These are phyloP conservation scores for Ceratocystis cubensis DNA, from an alignment of 2,329 filamentous ascomycete genomes.

Conservation along the genomic window DNA sequence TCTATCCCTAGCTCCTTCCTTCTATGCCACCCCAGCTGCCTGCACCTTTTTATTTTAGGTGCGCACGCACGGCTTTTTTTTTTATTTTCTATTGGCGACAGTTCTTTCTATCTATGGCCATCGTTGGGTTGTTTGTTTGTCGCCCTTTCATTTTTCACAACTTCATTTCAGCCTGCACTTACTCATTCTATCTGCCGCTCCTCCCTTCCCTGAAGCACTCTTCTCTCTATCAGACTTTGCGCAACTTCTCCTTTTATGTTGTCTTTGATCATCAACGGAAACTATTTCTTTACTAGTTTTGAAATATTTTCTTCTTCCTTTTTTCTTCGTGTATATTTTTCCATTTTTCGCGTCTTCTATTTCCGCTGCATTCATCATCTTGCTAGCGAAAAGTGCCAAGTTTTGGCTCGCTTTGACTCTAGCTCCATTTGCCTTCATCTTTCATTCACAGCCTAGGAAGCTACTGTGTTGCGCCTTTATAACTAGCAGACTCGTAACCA, in stretches of 20 bases:
- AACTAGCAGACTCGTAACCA: not conserved
- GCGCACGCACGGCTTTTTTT: not conserved
- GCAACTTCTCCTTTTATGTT: not conserved
- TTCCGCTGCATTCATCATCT: conserved; percentile 14
- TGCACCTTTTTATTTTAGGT: not conserved
- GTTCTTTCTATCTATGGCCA: not conserved
- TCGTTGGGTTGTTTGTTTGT: conserved; percentile 3
- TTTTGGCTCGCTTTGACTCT: not conserved
- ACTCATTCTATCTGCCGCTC: not conserved
- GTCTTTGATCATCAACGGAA: conserved; percentile 1
- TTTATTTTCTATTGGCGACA: not conserved
- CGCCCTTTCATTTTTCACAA: conserved; percentile 1
- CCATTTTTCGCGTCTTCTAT: conserved; percentile 19
- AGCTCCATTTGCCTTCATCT: not conserved
- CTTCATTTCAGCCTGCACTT: not conserved
- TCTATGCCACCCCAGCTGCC: conserved; percentile 1
- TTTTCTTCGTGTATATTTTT: not conserved
- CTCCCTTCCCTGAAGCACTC: not conserved
- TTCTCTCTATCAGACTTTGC: not conserved
- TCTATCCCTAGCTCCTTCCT: conserved; percentile 11
- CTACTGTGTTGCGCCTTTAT: not conserved
- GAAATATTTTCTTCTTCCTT: not conserved
- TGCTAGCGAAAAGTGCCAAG: not conserved
- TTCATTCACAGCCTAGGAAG: not conserved
- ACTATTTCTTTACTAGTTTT: not conserved